Base-by-base conservation (phyloP, 164 flowering plant species). In the Cinnamomum micranthum region DNA sequence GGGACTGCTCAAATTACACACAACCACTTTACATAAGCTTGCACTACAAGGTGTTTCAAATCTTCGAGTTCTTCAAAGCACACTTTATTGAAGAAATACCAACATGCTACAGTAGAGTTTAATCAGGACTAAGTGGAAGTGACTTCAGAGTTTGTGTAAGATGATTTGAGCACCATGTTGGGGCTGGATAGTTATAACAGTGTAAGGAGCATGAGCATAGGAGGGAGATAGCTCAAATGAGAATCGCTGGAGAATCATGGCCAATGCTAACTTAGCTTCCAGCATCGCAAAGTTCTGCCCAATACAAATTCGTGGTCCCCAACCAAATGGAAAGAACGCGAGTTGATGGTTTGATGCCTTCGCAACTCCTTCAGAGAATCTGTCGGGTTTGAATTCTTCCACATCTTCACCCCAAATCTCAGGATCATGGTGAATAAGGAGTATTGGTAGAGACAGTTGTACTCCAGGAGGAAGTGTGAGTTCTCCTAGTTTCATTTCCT, bases 301-400 rank as follows among this genome's bases (percentile, higher is more conserved):
- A 6, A 83, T 69, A 77, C 85, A 83, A 5, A 81, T 76, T n/a
- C 83, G 70, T 23, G 79, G 81, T 0, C 81, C 83, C 80, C 80
- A 77, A 13, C 83, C 74, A 41, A 80, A 80, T 23, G 84, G 82
- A 50, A 79, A 74, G 66, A 72, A 82, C 14, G 71, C 31, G 2
- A 65, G 66, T 23, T 58, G 73, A 25, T 77, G 64, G 31, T 82
- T 80, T 1, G 77, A 23, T n/a, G 83, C 85, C 72, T 78, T 76
- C 5, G 67, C 50, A 28, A 74, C 24, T 22, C 77, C 77, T 59
- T 25, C 64, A 10, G 72, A 28, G 66, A 74, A 74, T 68, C 77
- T 74, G 65, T 74, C 77, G 20, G 77, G 77, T 28, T 68, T 67
- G 77, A 74, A 74, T 55, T 74, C 77, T 1, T 51, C 71, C 19